Evolutionary conservation across 2,329 filamentous ascomycete genomes (phyloP).

Genomic region (Colletotrichum paranaense): DNA sequence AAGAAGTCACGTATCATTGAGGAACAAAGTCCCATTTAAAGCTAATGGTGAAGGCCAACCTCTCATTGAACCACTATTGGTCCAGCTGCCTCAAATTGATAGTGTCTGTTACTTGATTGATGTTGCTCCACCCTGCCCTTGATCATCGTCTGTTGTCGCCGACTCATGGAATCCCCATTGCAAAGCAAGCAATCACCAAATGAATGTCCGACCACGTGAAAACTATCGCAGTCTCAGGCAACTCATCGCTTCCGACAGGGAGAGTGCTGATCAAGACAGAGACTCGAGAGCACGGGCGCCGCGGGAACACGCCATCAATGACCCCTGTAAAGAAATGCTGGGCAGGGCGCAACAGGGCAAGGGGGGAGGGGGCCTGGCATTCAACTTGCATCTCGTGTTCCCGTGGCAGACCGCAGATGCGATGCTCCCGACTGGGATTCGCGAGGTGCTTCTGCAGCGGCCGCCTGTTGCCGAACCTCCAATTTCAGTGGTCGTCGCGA

Average conservation of each 20-base stretch:
- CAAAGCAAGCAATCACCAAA: neutral
- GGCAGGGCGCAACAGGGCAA: neutral
- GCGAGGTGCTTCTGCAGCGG: slow-evolving; percentile 11
- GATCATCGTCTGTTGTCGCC: neutral
- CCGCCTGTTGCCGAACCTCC: neutral
- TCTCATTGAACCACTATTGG: neutral
- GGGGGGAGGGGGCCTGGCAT: neutral
- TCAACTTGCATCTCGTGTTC: slow-evolving; percentile 2
- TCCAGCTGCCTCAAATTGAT: neutral
- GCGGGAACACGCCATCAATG: neutral
- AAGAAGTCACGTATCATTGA: neutral
- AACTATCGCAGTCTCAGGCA: neutral
- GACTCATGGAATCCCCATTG: neutral
- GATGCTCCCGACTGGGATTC: neutral
- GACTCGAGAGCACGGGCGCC: neutral
- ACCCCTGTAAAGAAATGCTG: neutral
- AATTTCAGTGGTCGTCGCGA: neutral
- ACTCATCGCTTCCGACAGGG: neutral
- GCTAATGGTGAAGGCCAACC: neutral
- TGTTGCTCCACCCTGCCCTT: neutral
- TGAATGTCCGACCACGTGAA: too few species aligned
- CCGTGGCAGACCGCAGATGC: neutral
- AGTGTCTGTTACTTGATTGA: neutral
- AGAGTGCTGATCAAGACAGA: neutral
- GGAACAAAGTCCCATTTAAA: neutral